Percentiles rank a stretch among this genome's conserved stretches.
Evolutionary conservation across 345 rosid species (phyloP).

Genomic region (Chamaenerion angustifolium): DNA sequence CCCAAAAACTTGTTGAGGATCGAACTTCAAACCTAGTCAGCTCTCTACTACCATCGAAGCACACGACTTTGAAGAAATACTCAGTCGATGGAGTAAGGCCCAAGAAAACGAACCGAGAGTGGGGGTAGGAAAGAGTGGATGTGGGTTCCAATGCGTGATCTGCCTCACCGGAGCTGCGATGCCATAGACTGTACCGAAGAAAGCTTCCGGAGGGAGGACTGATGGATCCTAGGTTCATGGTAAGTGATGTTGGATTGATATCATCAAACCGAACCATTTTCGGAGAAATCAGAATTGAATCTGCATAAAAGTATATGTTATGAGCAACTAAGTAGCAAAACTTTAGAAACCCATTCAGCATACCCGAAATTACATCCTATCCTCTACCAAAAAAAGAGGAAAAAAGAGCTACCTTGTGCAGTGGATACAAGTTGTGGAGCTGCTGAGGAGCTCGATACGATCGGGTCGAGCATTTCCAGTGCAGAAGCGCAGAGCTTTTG

Average conservation of each 20-base stretch:
- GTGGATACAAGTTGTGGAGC: constrained; percentile 12
- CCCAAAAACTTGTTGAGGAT: constrained; percentile 20
- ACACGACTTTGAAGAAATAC: constrained; percentile 53
- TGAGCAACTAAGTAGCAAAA: not conserved
- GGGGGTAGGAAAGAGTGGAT: constrained; percentile 44
- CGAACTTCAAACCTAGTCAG: constrained; percentile 36
- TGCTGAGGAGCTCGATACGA: constrained; percentile 18
- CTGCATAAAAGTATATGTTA: constrained; percentile 20
- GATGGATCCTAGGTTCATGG: constrained; percentile 40
- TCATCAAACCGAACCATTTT: constrained; percentile 52
- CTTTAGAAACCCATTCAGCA: too few relatives aligned
- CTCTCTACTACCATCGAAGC: constrained; percentile 37
- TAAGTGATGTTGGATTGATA: constrained; percentile 43
- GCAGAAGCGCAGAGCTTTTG: constrained; percentile 64
- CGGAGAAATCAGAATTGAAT: constrained; percentile 17
- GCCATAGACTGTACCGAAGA: constrained; percentile 61
- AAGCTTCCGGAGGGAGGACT: constrained; percentile 25
- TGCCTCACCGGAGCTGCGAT: constrained; percentile 38
- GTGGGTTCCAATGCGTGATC: constrained; percentile 57
- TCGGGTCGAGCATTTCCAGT: constrained; percentile 43
- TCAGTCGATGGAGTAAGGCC: constrained; percentile 57
- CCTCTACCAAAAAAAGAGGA: too few relatives aligned
- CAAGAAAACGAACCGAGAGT: constrained; percentile 42
- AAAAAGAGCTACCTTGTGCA: constrained; percentile 20
- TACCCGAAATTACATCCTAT: too few relatives aligned